Percentiles rank a stretch among this genome's conserved stretches.
phyloP scores from a whole-genome alignment of 2,329 filamentous ascomycete species.

The Cladosporium sphaerospermum region DNA sequence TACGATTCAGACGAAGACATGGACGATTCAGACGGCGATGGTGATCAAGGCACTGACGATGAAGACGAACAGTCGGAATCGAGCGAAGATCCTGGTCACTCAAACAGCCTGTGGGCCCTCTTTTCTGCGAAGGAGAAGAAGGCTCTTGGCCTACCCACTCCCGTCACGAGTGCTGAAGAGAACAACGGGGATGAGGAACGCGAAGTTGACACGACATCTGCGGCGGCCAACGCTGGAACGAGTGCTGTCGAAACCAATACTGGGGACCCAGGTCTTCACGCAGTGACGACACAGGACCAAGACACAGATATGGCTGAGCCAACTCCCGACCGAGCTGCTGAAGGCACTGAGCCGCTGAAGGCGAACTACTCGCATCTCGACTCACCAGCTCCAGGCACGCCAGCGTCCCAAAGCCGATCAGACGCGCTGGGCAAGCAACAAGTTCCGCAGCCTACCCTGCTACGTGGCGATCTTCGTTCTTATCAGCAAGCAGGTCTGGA shows the following conservation, averaged over 20 bases:
- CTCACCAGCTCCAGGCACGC: conserved; percentile 2
- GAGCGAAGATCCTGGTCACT: conserved; percentile 25
- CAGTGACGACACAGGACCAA: not conserved
- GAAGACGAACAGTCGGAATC: conserved; percentile 10
- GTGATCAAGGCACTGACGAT: conserved; percentile 24
- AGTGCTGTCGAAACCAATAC: not conserved
- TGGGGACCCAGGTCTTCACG: not conserved
- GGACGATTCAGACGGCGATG: conserved; percentile 32
- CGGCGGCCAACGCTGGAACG: not conserved
- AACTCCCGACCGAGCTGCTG: conserved; percentile 19
- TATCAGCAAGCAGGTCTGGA: conserved; percentile 97
- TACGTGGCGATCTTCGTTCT: conserved; percentile 84
- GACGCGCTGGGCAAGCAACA: conserved; percentile 16
- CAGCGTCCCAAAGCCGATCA: conserved; percentile 5
- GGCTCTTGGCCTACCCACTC: conserved; percentile 21
- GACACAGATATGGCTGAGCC: not conserved
- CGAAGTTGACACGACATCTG: not conserved
- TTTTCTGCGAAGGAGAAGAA: conserved; percentile 9
- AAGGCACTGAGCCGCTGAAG: conserved; percentile 14
- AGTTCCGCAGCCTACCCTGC: conserved; percentile 56
- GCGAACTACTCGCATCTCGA: not conserved
- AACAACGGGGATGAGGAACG: conserved; percentile 10
- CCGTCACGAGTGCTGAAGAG: conserved; percentile 27
- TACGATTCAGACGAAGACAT: conserved; percentile 33
- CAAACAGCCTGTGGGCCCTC: conserved; percentile 25